These are phyloP conservation scores for Gnetum montanum DNA, from an alignment of 75 land plant genomes.

Conservation along the genomic window DNA sequence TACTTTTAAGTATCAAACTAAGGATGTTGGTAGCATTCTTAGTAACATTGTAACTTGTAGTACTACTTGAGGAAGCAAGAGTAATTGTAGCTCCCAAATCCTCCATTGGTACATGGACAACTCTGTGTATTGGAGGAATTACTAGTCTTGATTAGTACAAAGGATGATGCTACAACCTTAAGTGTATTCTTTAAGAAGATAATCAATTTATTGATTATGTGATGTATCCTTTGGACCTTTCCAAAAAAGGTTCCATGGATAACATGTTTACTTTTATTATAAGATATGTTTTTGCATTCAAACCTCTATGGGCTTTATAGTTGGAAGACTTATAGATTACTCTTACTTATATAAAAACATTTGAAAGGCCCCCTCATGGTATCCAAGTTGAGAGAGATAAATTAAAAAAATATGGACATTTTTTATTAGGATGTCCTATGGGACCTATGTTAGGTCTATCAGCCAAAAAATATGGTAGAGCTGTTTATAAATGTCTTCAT, in stretches of 20 bases:
- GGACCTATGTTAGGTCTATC: not conserved
- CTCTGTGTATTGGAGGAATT: constrained; percentile 18
- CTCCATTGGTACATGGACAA: constrained; percentile 19
- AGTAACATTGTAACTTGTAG: not conserved
- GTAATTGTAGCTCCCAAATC: constrained; percentile 7
- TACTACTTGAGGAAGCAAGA: not conserved
- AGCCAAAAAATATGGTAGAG: not conserved
- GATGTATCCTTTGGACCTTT: constrained; percentile 10
- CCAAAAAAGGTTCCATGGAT: constrained; percentile 9
- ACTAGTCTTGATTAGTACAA: constrained; percentile 15
- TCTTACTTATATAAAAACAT: constrained; percentile 21
- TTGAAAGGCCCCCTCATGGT: constrained; percentile 16
- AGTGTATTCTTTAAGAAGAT: constrained; percentile 8
- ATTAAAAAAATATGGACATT: constrained; percentile 8
- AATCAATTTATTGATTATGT: constrained; percentile 19
- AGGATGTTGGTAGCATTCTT: not conserved
- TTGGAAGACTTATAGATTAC: constrained; percentile 23
- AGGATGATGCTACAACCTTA: constrained; percentile 15
- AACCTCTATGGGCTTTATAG: constrained; percentile 14
- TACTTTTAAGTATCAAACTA: constrained; percentile 11
- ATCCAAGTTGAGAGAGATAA: constrained; percentile 29
- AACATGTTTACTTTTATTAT: constrained; percentile 12
- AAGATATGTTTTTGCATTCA: constrained; percentile 12
- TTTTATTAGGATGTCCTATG: not conserved
- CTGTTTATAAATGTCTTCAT: constrained; percentile 4